These are phyloP conservation scores for Suillus subluteus DNA, from an alignment of 768 basidiomycete genomes.

Conservation along the genomic window DNA sequence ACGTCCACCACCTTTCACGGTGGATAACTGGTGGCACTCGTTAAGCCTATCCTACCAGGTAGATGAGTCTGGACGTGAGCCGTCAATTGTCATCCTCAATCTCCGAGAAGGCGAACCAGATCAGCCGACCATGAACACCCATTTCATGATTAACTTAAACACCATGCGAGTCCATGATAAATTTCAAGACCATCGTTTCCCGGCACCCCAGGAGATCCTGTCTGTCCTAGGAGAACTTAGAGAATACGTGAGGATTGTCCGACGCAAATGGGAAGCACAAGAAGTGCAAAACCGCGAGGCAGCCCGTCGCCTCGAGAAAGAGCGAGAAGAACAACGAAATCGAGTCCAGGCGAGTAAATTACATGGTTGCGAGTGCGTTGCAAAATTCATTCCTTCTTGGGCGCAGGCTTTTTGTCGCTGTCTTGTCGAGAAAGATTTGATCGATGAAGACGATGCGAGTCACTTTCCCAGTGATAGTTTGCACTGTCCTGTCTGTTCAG, in stretches of 20 bases:
- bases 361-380: background rate
- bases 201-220: slow-evolving; percentile 5
- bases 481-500: slow-evolving; percentile 7
- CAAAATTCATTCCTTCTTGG: background rate
- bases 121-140: slow-evolving; percentile 5
- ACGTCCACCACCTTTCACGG: background rate
- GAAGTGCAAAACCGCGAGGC: background rate
- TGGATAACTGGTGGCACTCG: slow-evolving; percentile 2
- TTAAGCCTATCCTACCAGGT: slow-evolving; percentile 12
- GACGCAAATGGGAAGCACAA: background rate
- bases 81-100: slow-evolving; percentile 12
- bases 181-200: slow-evolving; percentile 6
- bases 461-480: background rate
- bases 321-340: slow-evolving; percentile 1
- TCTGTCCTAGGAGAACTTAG: background rate
- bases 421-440: slow-evolving; percentile 7
- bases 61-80: slow-evolving; percentile 6
- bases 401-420: background rate
- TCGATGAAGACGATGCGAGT: background rate
- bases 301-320: background rate
- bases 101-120: slow-evolving; percentile 10
- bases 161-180: slow-evolving; percentile 11
- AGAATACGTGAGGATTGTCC: background rate
- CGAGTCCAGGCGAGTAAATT: slow-evolving; percentile 4
- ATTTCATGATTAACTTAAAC: slow-evolving; percentile 14